A percentile compares a stretch with the other conserved stretches of the same genome.
phyloP scores from a whole-genome alignment of 345 rosid genomes.

The Salix purpurea region DNA sequence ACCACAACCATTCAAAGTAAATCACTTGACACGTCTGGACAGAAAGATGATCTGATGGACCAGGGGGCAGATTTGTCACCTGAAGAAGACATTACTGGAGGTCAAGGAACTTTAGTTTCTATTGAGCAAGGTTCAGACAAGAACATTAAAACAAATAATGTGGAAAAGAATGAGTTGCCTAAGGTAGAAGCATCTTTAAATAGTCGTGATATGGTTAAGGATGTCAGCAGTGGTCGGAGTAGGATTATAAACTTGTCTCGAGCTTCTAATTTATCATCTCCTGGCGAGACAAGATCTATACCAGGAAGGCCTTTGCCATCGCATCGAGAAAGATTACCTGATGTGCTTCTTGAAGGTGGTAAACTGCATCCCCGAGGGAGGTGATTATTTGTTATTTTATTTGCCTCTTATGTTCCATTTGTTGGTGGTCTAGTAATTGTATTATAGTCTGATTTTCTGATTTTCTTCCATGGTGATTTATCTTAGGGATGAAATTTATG shows the following conservation, averaged over 20 bases:
- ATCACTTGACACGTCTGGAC: slow-evolving; percentile 23
- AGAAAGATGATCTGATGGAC: slow-evolving; percentile 21
- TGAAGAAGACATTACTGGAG: slow-evolving; percentile 25
- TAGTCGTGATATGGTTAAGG: slow-evolving; percentile 39
- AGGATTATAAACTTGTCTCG: slow-evolving; percentile 56
- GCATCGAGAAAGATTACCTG: slow-evolving; percentile 52
- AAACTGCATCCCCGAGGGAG: slow-evolving; percentile 58
- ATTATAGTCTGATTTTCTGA: slow-evolving; percentile 3
- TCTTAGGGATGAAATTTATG: slow-evolving; percentile 44
- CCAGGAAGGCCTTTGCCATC: slow-evolving; percentile 42
- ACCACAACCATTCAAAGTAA: slow-evolving; percentile 17
- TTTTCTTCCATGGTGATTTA: slow-evolving; percentile 14
- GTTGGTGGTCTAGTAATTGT: slow-evolving; percentile 4
- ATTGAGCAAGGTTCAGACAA: slow-evolving; percentile 33
- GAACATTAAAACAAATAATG: slow-evolving; percentile 25
- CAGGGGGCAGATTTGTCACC: slow-evolving; percentile 30
- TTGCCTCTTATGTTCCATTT: slow-evolving; percentile 2
- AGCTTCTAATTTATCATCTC: slow-evolving; percentile 41
- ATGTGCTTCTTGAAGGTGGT: slow-evolving; percentile 47
- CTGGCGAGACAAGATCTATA: slow-evolving; percentile 40
- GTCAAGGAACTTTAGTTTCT: slow-evolving; percentile 34
- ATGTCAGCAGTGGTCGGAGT: slow-evolving; percentile 42
- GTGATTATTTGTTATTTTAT: slow-evolving; percentile 45
- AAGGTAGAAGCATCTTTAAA: slow-evolving; percentile 32
- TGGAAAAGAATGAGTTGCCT: slow-evolving; percentile 37